Base-by-base conservation (phyloP, 2,329 filamentous ascomycete species). In the Xylariaceae sp. region DNA sequence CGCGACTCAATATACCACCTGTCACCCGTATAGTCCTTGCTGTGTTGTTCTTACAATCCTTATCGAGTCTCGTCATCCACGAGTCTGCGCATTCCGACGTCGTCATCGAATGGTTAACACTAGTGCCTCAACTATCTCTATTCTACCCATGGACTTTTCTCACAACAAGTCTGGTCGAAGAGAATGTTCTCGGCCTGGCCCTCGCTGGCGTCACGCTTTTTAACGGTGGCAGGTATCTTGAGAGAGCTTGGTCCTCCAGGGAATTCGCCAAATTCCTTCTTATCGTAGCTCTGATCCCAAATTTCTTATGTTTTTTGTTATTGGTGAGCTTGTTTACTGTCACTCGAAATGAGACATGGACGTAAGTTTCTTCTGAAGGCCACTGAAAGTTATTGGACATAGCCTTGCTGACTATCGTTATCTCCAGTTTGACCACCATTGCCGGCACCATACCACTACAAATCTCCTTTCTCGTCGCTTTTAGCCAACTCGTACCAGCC, bases 401-500 rank as follows among this genome's bases (percentile, higher is more conserved):
- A 6, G 6, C 16, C 3, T 41, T 46, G 60, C 63, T 66, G 53
- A 66, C 55, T 32, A 27, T 11, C 13, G 24, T n/a, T 47, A 5
- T 50, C 42, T 50, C 11, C 66, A 94, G 89, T 46, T 75, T 90
- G 40, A 92, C 89, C 39, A 87, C 89, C 59, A 90, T 97, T 68
- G 90, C 89, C 64, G 94, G 94, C 64, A 92, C 92, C 50, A 87
- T 96, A 59, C 86, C 92, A 13, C 80, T 97, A 53, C 93, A 97
- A 73, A 92, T 94, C 40, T 87, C 89, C 57, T 97, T 97, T 77
- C 88, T 99, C 57, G 91, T 97, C 65, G 91, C 93, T 49, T 96
- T 97, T 75, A 97, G 96, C 75, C 94, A 99, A 74, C 89, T 99
- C 43, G 89, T 97, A 29, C 94, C 94, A 18, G 92, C 96, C 58